Percentiles rank a stretch among this genome's conserved stretches.
Conservation (phyloP, 495 filamentous ascomycete genomes). For the Clavariopsis aquatica region DNA sequence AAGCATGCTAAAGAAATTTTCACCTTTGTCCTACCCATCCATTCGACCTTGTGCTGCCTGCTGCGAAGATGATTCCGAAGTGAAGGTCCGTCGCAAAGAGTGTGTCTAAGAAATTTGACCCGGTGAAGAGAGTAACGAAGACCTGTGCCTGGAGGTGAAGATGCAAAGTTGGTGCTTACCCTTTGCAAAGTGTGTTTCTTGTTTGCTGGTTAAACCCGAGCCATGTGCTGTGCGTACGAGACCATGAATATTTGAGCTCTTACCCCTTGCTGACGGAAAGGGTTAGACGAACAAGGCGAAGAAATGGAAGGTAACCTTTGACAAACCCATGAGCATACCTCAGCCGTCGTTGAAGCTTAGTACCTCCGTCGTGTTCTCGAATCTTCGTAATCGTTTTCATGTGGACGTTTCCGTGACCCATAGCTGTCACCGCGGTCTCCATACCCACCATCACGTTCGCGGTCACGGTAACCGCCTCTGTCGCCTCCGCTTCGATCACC, state of each 20-base stretch:
- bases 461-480: constrained; percentile 42
- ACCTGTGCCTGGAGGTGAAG: constrained; percentile 6
- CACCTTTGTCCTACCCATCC: constrained; percentile 28
- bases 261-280: constrained; percentile 60
- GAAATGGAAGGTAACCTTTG: constrained; percentile 29
- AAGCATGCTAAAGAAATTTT: constrained; percentile 16
- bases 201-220: neutral
- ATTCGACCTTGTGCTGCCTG: neutral
- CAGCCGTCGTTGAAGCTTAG: constrained; percentile 22
- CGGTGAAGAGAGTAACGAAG: neutral
- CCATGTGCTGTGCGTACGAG: constrained; percentile 29
- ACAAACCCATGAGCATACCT: constrained; percentile 44
- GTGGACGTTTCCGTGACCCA: constrained; percentile 57
- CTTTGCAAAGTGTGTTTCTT: constrained; percentile 10
- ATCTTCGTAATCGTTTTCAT: constrained; percentile 71
- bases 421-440: constrained; percentile 63
- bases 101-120: neutral
- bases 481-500: constrained; percentile 55
- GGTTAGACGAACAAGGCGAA: constrained; percentile 45
- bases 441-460: constrained; percentile 54
- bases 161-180: constrained; percentile 25
- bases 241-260: constrained; percentile 34
- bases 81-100: neutral
- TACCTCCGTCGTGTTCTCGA: constrained; percentile 64
- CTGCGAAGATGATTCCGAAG: neutral